Evolutionary conservation across 2,329 filamentous ascomycete species (phyloP), one percentile per base, ranked within the genome.

Genomic region (Penicillium sp.): DNA sequence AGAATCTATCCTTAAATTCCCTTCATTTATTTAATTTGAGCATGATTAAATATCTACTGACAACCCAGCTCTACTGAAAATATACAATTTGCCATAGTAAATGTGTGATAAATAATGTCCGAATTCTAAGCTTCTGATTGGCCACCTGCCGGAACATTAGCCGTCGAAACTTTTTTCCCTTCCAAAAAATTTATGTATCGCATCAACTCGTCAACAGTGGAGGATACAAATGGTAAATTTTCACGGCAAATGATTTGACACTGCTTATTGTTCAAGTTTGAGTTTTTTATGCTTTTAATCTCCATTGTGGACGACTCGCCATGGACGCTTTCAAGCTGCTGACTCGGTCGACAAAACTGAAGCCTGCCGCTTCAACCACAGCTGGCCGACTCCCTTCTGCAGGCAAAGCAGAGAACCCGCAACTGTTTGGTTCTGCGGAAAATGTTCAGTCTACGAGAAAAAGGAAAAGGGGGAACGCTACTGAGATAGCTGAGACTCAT

Each of bases 251-350:
- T 40, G n/a, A 8, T 40, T 18, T 40, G 16, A 40, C 2, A 20
- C 14, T n/a, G 8, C 6, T 40, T 40, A n/a, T 18, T 40, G 18
- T 18, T 9, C n/a, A 20, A 18, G 18, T 11, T 43, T 12, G 11
- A 21, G 6, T 20, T 21, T 20, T 23, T 3, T 20, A 20, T 43
- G 40, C 40, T 43, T 9, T 43, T 2, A 21, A 23, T 21, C 1
- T n/a, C 8, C 23, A n/a, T 21, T 23, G 2, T 18, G 16, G n/a
- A 23, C 4, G 1, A n/a, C 35, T 23, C 54, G 66, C 55, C 33
- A 78, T 78, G 76, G 75, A 78, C 60, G 74, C 75, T 18, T 74
- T 78, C 59, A 75, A 68, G 63, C 64, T 78, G 47, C 65, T 78
- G 57, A 77, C 75, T 8, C 64, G 76, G 57, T 76, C 75, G 28